Evolutionary conservation across 345 rosid genomes (phyloP), one percentile per base, ranked within the genome.

Genomic region (Psidium guajava): DNA sequence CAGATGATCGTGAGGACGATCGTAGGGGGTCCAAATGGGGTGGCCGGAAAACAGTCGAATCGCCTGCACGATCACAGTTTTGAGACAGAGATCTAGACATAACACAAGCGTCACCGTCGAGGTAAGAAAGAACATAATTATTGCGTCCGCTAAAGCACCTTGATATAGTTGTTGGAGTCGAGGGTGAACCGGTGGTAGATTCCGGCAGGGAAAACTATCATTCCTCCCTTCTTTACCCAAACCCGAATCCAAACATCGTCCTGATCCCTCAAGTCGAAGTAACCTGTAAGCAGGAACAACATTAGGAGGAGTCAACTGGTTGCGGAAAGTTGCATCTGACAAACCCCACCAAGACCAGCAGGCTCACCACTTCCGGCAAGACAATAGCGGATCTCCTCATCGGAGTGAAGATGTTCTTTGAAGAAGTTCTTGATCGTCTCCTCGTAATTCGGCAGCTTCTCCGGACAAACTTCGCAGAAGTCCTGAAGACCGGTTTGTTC

Each of bases 321-420:
- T 56, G 53, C 49, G n/a, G 53, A 85, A 81, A 73, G 11, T 12
- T n/a, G 55, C 47, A 11, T 10, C 50, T 61, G 57, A 86, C 77
- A 18, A 32, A 15, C 24, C 75, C 21, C 75, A 6, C 28, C 40
- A 28, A 61, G 74, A 15, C 74, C 74, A 9, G 47, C 15, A 58
- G 82, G 55, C 57, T 20, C 91, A 96, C 99, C 99, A 86, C 98
- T 97, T 88, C 99, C 99, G 86, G 90, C 98, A 85, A 97, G 93
- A 84, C 93, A 92, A 85, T 98, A 93, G 83, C 98, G 96, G 85
- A 96, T 98, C 96, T 96, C 99, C 86, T 98, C 99, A 90, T 98
- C 98, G 32, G 99, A 95, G 88, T 95, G 99, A 58, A 98, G 91
- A 91, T 96, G 99, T 82, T 98, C 98, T 87, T 94, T 96, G 74